Evolutionary conservation across 805 yeast species (phyloP).

Genomic region (Saturnispora ahearnii): DNA sequence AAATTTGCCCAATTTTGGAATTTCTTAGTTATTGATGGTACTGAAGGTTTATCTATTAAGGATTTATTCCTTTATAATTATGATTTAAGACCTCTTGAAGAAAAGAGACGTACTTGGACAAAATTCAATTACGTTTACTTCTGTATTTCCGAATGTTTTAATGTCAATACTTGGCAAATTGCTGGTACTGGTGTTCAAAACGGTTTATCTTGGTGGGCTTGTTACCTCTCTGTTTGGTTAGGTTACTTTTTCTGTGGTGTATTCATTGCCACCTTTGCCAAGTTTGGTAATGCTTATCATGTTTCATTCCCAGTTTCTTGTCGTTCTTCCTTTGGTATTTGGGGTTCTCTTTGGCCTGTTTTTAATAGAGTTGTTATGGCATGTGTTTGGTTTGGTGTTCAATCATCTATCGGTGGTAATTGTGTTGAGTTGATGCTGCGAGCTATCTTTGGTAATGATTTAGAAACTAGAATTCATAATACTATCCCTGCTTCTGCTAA

Average conservation of each 20-base stretch:
- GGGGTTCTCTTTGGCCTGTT: conserved; percentile 37
- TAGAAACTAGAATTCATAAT: conserved; percentile 26
- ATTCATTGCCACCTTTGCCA: conserved; percentile 38
- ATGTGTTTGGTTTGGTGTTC: conserved; percentile 39
- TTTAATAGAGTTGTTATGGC: conserved; percentile 36
- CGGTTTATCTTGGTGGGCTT: conserved; percentile 18
- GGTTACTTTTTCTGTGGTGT: conserved; percentile 24
- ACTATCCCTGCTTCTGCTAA: conserved; percentile 31
- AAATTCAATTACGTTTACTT: conserved; percentile 10
- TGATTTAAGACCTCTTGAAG: conserved; percentile 28
- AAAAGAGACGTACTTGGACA: conserved; percentile 27
- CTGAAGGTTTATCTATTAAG: conserved; percentile 33
- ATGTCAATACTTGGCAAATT: conserved; percentile 23
- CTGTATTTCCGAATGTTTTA: conserved; percentile 25
- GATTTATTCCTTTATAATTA: conserved; percentile 49
- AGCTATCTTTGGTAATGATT: conserved; percentile 24
- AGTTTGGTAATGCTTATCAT: conserved; percentile 42
- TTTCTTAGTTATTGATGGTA: conserved; percentile 18
- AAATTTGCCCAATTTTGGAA: not conserved
- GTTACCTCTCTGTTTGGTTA: conserved; percentile 14
- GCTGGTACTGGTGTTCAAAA: conserved; percentile 29
- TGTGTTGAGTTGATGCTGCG: conserved; percentile 31
- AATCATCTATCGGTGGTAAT: conserved; percentile 39
- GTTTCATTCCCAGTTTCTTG: conserved; percentile 40
- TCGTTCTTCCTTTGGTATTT: conserved; percentile 38